phyloP scores from a whole-genome alignment of 257 asterid genomes.

The Linderniella brevidens region DNA sequence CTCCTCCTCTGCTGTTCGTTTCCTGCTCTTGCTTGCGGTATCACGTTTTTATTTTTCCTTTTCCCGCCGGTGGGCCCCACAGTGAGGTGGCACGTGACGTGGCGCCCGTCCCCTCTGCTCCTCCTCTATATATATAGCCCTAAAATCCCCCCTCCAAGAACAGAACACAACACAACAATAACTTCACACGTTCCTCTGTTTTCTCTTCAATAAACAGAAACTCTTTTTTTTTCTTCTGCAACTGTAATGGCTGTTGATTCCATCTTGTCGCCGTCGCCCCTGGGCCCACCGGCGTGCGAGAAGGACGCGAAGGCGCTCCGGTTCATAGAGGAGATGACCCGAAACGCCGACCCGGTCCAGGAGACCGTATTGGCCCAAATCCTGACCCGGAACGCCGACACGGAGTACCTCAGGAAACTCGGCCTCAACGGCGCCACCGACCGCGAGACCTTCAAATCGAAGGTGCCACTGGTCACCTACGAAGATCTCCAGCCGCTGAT shows the following conservation, averaged over 20 bases:
- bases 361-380: conserved; percentile 45
- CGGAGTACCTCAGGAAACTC: conserved; percentile 44
- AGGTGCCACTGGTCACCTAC: conserved; percentile 43
- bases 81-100: too few relatives aligned
- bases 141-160: too few relatives aligned
- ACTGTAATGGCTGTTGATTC: conserved; percentile 32
- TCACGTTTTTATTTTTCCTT: too few relatives aligned
- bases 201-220: background rate
- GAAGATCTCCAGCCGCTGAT: conserved; percentile 68
- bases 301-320: conserved; percentile 42
- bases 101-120: too few relatives aligned
- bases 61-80: too few relatives aligned
- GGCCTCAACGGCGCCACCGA: conserved; percentile 33
- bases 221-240: background rate
- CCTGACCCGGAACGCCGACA: conserved; percentile 31
- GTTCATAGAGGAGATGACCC: conserved; percentile 60
- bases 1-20: too few relatives aligned
- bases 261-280: conserved; percentile 13
- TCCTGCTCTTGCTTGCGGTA: too few relatives aligned
- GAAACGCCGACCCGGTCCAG: conserved; percentile 39
- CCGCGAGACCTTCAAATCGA: conserved; percentile 43
- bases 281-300: conserved; percentile 25
- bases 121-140: too few relatives aligned
- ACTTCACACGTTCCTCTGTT: background rate
- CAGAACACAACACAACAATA: background rate